Evolutionary conservation across 768 basidiomycete species (phyloP).

Genomic region (Inosperma sp.): DNA sequence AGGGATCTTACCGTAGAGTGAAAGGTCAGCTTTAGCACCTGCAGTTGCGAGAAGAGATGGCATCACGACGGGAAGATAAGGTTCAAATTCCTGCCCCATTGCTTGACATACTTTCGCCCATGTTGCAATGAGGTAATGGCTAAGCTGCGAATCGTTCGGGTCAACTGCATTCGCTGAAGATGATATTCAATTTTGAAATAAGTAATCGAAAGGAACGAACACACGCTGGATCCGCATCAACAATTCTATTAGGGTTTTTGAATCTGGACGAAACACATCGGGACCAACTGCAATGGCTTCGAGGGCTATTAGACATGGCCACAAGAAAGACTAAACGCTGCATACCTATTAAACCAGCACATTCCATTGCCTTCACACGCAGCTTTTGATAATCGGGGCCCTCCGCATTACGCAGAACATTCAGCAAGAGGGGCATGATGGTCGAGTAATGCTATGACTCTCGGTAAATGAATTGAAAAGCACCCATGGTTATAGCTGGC

Average conservation of each 20-base stretch:
- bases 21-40: slow-evolving; percentile 74
- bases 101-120: slow-evolving; percentile 90
- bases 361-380: slow-evolving; percentile 85
- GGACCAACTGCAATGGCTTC: slow-evolving; percentile 85
- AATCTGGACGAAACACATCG: slow-evolving; percentile 73
- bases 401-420: slow-evolving; percentile 69
- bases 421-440: slow-evolving; percentile 78
- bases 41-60: slow-evolving; percentile 72
- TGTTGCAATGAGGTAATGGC: slow-evolving; percentile 76
- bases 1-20: slow-evolving; percentile 53
- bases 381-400: slow-evolving; percentile 62
- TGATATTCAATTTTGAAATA: not conserved
- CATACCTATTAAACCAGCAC: slow-evolving; percentile 79
- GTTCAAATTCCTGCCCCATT: slow-evolving; percentile 79
- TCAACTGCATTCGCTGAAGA: slow-evolving; percentile 61
- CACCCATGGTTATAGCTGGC: too few species aligned
- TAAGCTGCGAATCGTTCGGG: slow-evolving; percentile 64
- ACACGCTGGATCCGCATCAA: slow-evolving; percentile 76
- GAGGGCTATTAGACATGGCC: not conserved
- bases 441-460: slow-evolving; percentile 57
- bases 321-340: slow-evolving; percentile 1
- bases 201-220: slow-evolving; percentile 17
- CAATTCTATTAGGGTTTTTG: slow-evolving; percentile 63
- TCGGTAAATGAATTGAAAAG: not conserved
- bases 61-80: slow-evolving; percentile 82